A percentile compares a stretch with the other conserved stretches of the same genome.
Evolutionary conservation across 2,329 filamentous ascomycete genomes (phyloP).

Genomic region (Penicillium psychrosexuale): DNA sequence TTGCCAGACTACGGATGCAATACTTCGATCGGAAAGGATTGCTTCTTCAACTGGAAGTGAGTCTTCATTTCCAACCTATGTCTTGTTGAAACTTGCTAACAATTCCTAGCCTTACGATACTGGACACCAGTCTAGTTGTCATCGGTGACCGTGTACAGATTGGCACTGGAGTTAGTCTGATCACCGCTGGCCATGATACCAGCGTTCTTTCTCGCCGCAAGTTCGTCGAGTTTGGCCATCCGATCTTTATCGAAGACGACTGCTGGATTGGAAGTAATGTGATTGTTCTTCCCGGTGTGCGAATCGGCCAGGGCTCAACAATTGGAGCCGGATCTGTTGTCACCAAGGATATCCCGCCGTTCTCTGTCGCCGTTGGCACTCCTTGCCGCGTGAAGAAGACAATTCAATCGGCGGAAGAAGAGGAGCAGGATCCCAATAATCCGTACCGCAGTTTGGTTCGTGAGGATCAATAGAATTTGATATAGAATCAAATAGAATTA

Average conservation of each 20-base stretch:
- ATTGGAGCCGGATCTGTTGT: constrained; percentile 43
- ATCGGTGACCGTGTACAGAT: constrained; percentile 55
- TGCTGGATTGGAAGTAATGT: constrained; percentile 52
- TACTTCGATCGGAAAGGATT: constrained; percentile 29
- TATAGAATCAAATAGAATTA: no score
- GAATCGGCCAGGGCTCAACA: constrained; percentile 43
- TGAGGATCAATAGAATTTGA: background rate
- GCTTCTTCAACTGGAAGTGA: constrained; percentile 36
- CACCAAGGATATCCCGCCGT: constrained; percentile 37
- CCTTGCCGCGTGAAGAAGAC: constrained; percentile 20
- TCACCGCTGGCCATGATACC: constrained; percentile 53
- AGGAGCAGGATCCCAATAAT: constrained; percentile 26
- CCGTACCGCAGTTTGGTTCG: constrained; percentile 11
- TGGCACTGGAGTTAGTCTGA: constrained; percentile 53
- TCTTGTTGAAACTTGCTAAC: background rate
- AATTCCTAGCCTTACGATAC: constrained; percentile 51
- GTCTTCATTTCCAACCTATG: background rate
- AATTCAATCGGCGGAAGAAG: constrained; percentile 21
- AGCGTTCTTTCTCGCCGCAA: constrained; percentile 49
- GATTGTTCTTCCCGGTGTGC: constrained; percentile 43
- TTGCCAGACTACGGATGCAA: constrained; percentile 36
- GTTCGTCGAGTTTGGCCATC: constrained; percentile 50
- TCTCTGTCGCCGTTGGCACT: constrained; percentile 30
- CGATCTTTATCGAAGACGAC: constrained; percentile 49
- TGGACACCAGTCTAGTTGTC: constrained; percentile 53